These are phyloP conservation scores for Chlorella variabilis DNA, from an alignment of 163 green algal genomes.

Conservation along the genomic window DNA sequence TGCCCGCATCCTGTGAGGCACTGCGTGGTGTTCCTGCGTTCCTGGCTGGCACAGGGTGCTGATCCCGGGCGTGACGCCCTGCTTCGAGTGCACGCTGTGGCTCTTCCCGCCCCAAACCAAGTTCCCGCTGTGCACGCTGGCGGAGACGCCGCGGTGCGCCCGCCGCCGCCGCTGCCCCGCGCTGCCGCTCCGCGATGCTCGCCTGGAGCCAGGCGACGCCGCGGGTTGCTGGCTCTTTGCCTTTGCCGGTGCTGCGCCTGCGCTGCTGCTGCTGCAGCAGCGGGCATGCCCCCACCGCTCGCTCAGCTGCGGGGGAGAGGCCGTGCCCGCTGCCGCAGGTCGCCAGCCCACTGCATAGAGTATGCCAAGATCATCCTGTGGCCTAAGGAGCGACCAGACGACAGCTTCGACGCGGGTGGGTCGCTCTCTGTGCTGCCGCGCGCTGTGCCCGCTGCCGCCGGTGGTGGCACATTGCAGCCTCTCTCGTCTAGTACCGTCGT, in stretches of 20 bases:
- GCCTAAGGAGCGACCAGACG: conserved; percentile 72
- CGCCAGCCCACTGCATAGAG: conserved; percentile 97
- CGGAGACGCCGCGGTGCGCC: conserved; percentile 84
- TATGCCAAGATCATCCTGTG: conserved; percentile 97
- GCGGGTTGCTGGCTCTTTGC: too few species aligned
- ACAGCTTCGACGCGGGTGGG: conserved; percentile 91
- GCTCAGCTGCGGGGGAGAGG: too few species aligned
- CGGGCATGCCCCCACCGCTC: too few species aligned
- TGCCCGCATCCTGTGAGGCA: too few species aligned
- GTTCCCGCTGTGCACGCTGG: conserved; percentile 97
- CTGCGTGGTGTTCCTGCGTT: neutral
- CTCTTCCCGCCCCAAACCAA: conserved; percentile 98
- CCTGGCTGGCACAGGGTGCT: conserved; percentile 90
- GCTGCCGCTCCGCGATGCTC: neutral
- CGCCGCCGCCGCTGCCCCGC: neutral
- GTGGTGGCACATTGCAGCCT: too few species aligned
- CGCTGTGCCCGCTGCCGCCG: too few species aligned
- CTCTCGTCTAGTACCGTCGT: too few species aligned
- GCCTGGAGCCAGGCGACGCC: too few species aligned
- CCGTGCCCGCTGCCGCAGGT: conserved; percentile 61
- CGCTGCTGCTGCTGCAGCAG: too few species aligned
- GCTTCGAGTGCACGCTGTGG: conserved; percentile 99
- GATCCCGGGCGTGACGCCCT: conserved; percentile 94
- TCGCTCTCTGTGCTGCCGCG: too few species aligned
- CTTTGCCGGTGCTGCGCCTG: too few species aligned